Evolutionary conservation across 176 grass and related monocot species (phyloP).

Genomic region (Tillandsia fasciculata): DNA sequence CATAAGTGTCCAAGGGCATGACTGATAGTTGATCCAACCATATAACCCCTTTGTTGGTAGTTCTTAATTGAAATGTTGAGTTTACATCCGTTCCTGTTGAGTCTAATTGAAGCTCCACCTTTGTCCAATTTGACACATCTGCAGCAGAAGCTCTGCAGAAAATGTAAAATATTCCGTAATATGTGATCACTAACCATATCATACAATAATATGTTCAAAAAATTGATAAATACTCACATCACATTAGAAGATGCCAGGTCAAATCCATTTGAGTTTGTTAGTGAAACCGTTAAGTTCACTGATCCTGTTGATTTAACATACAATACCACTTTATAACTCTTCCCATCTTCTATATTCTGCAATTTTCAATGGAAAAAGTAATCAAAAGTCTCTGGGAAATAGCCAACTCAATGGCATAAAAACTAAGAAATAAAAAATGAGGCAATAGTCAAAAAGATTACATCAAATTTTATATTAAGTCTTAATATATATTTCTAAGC

Average conservation of each 20-base stretch:
- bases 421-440: background rate
- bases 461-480: background rate
- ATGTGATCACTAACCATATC: background rate
- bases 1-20: conserved; percentile 27
- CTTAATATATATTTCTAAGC: background rate
- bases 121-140: conserved; percentile 32
- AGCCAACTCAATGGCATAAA: conserved; percentile 11
- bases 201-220: background rate
- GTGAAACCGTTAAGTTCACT: conserved; percentile 37
- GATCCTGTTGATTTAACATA: conserved; percentile 38
- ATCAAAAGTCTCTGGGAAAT: conserved; percentile 4
- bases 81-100: conserved; percentile 18
- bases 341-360: conserved; percentile 79
- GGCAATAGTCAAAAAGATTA: background rate
- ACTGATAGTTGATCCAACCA: conserved; percentile 49
- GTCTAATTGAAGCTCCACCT: conserved; percentile 24
- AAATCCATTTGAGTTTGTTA: conserved; percentile 50
- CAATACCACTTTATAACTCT: conserved; percentile 61
- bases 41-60: conserved; percentile 32
- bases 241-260: conserved; percentile 48
- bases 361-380: conserved; percentile 19
- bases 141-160: conserved; percentile 28
- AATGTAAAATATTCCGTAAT: background rate
- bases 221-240: conserved; percentile 27
- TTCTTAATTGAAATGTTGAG: conserved; percentile 39